Conservation (phyloP, 495 filamentous ascomycete genomes). For the Penicillium waksmanii region DNA sequence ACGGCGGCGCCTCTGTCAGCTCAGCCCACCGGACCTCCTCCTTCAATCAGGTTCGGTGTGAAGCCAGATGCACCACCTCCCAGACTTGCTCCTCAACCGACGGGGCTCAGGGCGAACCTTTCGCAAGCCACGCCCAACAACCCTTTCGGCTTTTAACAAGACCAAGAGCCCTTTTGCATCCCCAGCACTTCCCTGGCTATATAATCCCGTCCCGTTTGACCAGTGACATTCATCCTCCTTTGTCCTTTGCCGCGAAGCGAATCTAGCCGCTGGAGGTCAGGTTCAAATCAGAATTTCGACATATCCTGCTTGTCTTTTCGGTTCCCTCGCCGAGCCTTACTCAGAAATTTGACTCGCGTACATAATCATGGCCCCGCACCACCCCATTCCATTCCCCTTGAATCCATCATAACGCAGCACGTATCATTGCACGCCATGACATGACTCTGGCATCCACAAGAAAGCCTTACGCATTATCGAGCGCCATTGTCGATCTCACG, state of each 20-base stretch:
- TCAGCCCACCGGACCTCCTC: conserved; percentile 93
- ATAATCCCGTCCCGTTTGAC: conserved; percentile 27
- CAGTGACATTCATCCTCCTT: not conserved
- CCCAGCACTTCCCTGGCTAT: conserved; percentile 22
- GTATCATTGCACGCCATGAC: conserved; percentile 4
- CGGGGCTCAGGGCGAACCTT: conserved; percentile 87
- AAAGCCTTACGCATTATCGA: conserved; percentile 15
- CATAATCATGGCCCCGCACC: conserved; percentile 18
- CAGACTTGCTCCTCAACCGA: conserved; percentile 85
- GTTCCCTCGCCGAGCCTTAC: not conserved
- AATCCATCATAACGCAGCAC: conserved; percentile 15
- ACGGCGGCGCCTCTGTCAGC: conserved; percentile 67
- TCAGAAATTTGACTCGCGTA: conserved; percentile 26
- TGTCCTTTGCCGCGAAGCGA: not conserved
- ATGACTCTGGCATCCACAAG: too few relatives aligned
- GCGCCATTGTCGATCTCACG: conserved; percentile 11
- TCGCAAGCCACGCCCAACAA: conserved; percentile 90
- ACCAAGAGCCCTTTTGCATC: conserved; percentile 10
- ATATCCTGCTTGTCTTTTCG: conserved; percentile 24
- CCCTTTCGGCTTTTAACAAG: conserved; percentile 81
- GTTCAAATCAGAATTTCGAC: conserved; percentile 9
- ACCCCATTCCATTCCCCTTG: too few relatives aligned
- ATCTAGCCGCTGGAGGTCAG: not conserved
- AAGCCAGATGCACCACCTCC: conserved; percentile 61
- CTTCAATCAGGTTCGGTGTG: conserved; percentile 87